Percentiles rank a stretch among this genome's conserved stretches.
phyloP scores from a whole-genome alignment of 768 basidiomycete genomes.

The Lepiota venenata region DNA sequence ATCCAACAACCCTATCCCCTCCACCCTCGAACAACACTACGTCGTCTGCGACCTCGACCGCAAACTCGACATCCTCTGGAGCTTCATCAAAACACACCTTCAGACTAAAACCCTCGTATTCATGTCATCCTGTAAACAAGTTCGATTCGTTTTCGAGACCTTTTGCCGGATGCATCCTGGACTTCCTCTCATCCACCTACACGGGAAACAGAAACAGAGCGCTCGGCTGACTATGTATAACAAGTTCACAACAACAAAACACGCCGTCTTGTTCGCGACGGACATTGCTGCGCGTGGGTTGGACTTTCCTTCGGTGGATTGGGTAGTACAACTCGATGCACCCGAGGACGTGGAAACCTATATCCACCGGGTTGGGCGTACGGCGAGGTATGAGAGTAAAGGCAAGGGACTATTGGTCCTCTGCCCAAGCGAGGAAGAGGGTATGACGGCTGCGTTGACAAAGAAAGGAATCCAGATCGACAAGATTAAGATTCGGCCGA shows the following conservation, averaged over 20 bases:
- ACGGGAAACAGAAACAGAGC: conserved; percentile 97
- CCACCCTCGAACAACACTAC: conserved; percentile 86
- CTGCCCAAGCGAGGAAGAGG: conserved; percentile 89
- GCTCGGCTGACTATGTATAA: conserved; percentile 80
- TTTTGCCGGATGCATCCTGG: conserved; percentile 97
- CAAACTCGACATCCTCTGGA: conserved; percentile 91
- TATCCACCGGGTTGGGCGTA: conserved; percentile 94
- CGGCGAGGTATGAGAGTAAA: conserved; percentile 88
- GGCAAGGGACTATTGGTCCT: conserved; percentile 85
- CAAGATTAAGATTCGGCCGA: conserved; percentile 85
- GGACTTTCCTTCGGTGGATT: conserved; percentile 95
- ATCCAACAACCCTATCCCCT: conserved; percentile 51
- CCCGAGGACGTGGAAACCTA: conserved; percentile 98
- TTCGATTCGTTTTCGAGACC: conserved; percentile 93
- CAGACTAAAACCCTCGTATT: conserved; percentile 92
- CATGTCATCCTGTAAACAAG: conserved; percentile 93
- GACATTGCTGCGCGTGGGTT: conserved; percentile 95
- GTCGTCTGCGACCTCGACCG: conserved; percentile 76
- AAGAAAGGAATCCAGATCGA: conserved; percentile 69
- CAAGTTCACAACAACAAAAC: conserved; percentile 76
- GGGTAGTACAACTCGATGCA: conserved; percentile 95
- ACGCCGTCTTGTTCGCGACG: conserved; percentile 90
- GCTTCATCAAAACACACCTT: conserved; percentile 92
- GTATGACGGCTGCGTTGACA: conserved; percentile 71
- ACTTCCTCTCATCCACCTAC: conserved; percentile 86